Evolutionary conservation across 176 grass and related monocot species (phyloP).

Genomic region (Carex cristatella): DNA sequence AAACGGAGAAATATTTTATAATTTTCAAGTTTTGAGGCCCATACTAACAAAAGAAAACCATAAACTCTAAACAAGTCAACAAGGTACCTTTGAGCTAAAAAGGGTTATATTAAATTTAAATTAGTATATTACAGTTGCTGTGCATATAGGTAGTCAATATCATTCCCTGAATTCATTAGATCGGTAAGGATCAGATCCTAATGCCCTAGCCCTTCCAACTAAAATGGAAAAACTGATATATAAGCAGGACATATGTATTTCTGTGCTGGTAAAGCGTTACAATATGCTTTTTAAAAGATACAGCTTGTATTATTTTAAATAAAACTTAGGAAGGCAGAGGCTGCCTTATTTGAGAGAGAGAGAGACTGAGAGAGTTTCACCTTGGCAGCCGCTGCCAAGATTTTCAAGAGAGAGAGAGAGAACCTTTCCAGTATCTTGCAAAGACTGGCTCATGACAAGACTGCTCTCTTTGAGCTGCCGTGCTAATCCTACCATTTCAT

Average conservation of each 20-base stretch:
- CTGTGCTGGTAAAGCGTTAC: not conserved
- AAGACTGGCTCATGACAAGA: slow-evolving; percentile 72
- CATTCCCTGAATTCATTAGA: not conserved
- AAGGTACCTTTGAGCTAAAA: not conserved
- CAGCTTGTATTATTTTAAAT: not conserved
- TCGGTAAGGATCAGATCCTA: not conserved
- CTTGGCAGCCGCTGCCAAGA: too few relatives aligned
- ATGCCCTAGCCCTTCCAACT: too few relatives aligned
- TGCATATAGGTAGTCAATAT: too few relatives aligned
- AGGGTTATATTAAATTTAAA: not conserved
- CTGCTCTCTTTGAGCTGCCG: slow-evolving; percentile 78
- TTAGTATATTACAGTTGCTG: not conserved
- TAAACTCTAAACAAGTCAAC: not conserved
- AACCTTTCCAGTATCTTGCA: slow-evolving; percentile 75
- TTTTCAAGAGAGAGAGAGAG: not conserved
- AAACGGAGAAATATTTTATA: not conserved
- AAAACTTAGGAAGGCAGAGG: not conserved
- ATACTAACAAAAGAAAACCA: not conserved
- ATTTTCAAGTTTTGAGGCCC: not conserved
- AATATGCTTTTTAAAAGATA: not conserved
- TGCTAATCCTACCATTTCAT: slow-evolving; percentile 86
- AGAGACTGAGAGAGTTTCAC: not conserved
- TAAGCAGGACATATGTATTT: not conserved
- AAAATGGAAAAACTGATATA: too few relatives aligned
- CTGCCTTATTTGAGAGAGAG: not conserved